phyloP scores from a whole-genome alignment of 2,329 filamentous ascomycete genomes.

The Fusarium brachygibbosum region DNA sequence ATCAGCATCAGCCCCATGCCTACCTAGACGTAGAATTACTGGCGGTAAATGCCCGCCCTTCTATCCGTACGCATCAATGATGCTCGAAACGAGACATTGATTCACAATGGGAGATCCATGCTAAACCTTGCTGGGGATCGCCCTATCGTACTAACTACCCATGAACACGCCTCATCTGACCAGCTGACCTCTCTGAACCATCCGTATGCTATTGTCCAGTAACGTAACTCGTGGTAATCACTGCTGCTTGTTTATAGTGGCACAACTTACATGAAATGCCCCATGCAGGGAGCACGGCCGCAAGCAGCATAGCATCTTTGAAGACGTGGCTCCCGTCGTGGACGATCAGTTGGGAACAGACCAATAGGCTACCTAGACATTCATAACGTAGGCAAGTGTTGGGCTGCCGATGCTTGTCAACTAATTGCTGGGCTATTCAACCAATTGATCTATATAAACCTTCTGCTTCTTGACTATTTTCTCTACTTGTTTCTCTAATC shows the following conservation, averaged over 20 bases:
- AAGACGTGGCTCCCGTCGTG: conserved; percentile 31
- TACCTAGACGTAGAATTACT: not conserved
- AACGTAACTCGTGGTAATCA: conserved; percentile 18
- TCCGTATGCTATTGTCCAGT: conserved; percentile 29
- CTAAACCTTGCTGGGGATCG: conserved; percentile 38
- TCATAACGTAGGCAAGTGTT: not conserved
- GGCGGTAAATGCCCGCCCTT: conserved; percentile 15
- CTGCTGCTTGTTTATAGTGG: conserved; percentile 29
- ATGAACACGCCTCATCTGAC: conserved; percentile 29
- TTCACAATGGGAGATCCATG: conserved; percentile 19
- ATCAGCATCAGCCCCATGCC: conserved; percentile 7
- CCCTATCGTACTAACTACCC: conserved; percentile 9
- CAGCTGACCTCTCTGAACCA: conserved; percentile 39
- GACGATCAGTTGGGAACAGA: conserved; percentile 14
- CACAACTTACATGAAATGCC: conserved; percentile 39
- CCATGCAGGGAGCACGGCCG: conserved; percentile 23
- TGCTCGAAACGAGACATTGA: conserved; percentile 16
- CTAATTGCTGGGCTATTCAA: conserved; percentile 3
- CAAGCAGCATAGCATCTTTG: conserved; percentile 14
- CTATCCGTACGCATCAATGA: conserved; percentile 10
- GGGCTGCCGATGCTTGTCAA: conserved; percentile 15
- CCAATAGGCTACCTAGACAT: conserved; percentile 15
- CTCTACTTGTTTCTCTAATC: conserved; percentile 10
- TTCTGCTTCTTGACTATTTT: not conserved
- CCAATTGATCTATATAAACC: conserved; percentile 35